These are phyloP conservation scores for Pholiota microspora DNA, from an alignment of 768 basidiomycete species.

Conservation along the genomic window DNA sequence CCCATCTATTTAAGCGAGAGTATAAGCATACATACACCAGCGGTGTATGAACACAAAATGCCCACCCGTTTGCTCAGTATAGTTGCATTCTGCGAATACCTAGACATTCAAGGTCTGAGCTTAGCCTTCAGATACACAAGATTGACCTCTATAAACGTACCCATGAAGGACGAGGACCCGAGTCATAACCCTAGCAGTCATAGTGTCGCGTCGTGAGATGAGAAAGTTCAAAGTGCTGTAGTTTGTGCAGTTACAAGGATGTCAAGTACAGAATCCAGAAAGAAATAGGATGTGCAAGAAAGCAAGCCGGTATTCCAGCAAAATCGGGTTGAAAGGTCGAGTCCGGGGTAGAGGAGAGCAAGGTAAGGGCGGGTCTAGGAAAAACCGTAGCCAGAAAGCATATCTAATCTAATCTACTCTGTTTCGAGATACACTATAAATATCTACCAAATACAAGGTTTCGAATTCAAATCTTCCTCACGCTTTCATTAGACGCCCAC, in stretches of 20 bases:
- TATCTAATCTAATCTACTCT: not conserved
- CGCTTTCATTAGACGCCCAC: too few species aligned
- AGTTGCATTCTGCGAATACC: slow-evolving; percentile 70
- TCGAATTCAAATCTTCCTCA: too few species aligned
- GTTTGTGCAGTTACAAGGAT: not conserved
- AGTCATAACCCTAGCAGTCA: slow-evolving; percentile 13
- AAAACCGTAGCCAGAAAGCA: not conserved
- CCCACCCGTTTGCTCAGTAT: slow-evolving; percentile 74
- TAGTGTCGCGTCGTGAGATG: not conserved
- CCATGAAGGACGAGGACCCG: slow-evolving; percentile 43
- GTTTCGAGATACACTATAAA: too few species aligned
- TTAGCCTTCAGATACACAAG: too few species aligned
- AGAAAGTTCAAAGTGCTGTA: not conserved
- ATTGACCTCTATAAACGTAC: slow-evolving; percentile 21
- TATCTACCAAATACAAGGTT: too few species aligned
- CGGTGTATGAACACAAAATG: not conserved
- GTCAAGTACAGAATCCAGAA: not conserved
- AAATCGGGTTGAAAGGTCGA: not conserved
- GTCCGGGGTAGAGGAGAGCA: not conserved
- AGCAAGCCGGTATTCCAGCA: not conserved
- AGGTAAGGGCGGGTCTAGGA: not conserved
- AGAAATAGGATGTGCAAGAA: not conserved
- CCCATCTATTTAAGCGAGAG: slow-evolving; percentile 54
- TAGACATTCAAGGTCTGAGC: slow-evolving; percentile 20
- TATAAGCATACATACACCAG: not conserved